Conservation (phyloP, 2,329 filamentous ascomycete genomes). For the Diaporthe sp. region DNA sequence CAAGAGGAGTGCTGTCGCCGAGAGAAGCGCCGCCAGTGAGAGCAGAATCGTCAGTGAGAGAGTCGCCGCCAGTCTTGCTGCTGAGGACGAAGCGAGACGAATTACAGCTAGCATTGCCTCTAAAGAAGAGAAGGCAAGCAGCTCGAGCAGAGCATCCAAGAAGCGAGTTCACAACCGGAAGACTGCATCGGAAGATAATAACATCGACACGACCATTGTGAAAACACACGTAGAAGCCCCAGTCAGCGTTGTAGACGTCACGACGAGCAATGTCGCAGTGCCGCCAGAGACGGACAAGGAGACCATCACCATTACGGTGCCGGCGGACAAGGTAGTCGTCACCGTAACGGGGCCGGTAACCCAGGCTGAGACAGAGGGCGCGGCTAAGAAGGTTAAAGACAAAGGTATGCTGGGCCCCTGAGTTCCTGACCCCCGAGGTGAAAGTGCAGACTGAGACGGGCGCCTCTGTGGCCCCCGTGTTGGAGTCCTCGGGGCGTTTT, state of each 20-base stretch:
- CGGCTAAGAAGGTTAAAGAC: background rate
- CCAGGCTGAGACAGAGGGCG: background rate
- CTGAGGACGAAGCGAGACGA: background rate
- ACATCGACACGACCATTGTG: background rate
- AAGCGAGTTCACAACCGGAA: background rate
- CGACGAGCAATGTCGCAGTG: background rate
- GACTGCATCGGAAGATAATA: background rate
- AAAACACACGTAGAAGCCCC: background rate
- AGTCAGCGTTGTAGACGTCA: background rate
- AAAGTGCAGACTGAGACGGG: background rate
- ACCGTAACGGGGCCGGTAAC: background rate
- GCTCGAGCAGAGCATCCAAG: background rate
- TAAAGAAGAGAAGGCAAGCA: background rate
- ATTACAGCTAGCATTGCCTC: background rate
- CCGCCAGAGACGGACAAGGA: background rate
- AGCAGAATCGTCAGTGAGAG: background rate
- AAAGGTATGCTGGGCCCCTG: background rate
- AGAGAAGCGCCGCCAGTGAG: background rate
- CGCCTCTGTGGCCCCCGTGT: background rate
- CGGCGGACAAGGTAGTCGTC: background rate
- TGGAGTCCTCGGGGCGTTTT: background rate
- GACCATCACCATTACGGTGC: slow-evolving; percentile 19
- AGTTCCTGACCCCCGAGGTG: background rate
- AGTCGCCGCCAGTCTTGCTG: background rate
- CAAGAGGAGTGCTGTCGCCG: background rate